phyloP scores from a whole-genome alignment of 192 early-diverging fungal genomes.

The Coemansia sp. region DNA sequence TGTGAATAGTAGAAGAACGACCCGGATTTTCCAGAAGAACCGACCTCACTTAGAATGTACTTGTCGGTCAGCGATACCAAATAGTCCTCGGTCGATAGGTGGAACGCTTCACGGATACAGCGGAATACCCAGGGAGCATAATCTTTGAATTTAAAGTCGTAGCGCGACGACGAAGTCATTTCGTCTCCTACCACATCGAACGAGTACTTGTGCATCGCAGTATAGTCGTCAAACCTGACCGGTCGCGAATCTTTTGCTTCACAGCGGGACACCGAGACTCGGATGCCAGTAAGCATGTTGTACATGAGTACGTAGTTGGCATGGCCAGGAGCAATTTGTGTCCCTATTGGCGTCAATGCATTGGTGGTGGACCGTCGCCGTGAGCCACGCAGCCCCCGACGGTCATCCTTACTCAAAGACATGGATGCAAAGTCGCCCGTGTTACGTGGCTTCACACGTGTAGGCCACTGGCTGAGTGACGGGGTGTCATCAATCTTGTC shows the following conservation, averaged over 20 bases:
- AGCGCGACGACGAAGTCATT: slow-evolving; percentile 87
- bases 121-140: slow-evolving; percentile 98
- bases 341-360: slow-evolving; percentile 57
- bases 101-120: slow-evolving; percentile 79
- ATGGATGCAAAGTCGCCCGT: slow-evolving; percentile 41
- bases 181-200: slow-evolving; percentile 97
- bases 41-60: slow-evolving; percentile 93
- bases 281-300: slow-evolving; percentile 97
- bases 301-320: slow-evolving; percentile 97
- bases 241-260: slow-evolving; percentile 77
- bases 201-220: slow-evolving; percentile 86
- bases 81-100: slow-evolving; percentile 91
- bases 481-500: slow-evolving; percentile 30
- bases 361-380: slow-evolving; percentile 36
- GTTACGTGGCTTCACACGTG: slow-evolving; percentile 32
- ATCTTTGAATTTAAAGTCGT: slow-evolving; percentile 99
- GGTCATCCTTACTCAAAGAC: slow-evolving; percentile 25
- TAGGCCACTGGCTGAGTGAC: slow-evolving; percentile 6
- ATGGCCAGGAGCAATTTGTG: slow-evolving; percentile 90
- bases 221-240: slow-evolving; percentile 77
- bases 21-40: slow-evolving; percentile 93
- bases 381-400: slow-evolving; percentile 30
- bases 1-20: slow-evolving; percentile 98
- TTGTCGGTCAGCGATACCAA: slow-evolving; percentile 91
- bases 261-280: slow-evolving; percentile 84